Base-by-base conservation (phyloP, 164 flowering plant species). In the Vitis rupestris region DNA sequence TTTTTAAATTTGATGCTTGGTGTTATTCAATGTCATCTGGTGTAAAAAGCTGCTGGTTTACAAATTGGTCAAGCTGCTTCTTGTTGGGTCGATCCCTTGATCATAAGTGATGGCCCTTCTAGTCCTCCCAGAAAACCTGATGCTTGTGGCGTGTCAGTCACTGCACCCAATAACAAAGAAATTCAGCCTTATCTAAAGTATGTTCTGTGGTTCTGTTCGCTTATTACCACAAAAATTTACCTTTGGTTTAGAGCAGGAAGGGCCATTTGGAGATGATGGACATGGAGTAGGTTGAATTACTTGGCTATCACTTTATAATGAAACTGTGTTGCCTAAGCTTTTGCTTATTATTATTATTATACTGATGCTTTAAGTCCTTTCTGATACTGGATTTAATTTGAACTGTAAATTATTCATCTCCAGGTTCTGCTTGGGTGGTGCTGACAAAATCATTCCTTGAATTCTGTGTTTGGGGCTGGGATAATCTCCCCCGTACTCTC, bases 401-500 rank as follows among this genome's bases (percentile, higher is more conserved):
- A 27, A 30, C 47, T 12, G 14, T 55, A n/a, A 29, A 17, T 54
- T 48, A 4, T 52, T 23, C 37, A 16, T 65, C 59, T 82, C 1
- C 84, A 92, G 98, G 98, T 1, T 89, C 97, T 10, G 77, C 81
- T 27, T 86, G 91, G 89, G 82, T 89, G 72, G 82, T 85, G 54
- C 84, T 92, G 58, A 80, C 87, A 12, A 86, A 81, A 72, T 59
- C 91, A 23, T 89, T 89, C 70, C 81, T 89, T 4, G 97, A 92
- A 55, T 90, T 85, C 74, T 86, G 89, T 64, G 71, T 92, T 9
- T 88, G 86, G 91, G 97, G 94, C 50, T 89, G 91, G 90, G 96
- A 92, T 61, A 92, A 89, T 80, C 93, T 92, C 51, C 98, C 98
- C 2, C 90, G 97, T 13, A 92, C 90, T 3, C 86, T 92, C 16